Evolutionary conservation across 2,329 filamentous ascomycete genomes (phyloP).

Genomic region (Colletotrichum viniferum): DNA sequence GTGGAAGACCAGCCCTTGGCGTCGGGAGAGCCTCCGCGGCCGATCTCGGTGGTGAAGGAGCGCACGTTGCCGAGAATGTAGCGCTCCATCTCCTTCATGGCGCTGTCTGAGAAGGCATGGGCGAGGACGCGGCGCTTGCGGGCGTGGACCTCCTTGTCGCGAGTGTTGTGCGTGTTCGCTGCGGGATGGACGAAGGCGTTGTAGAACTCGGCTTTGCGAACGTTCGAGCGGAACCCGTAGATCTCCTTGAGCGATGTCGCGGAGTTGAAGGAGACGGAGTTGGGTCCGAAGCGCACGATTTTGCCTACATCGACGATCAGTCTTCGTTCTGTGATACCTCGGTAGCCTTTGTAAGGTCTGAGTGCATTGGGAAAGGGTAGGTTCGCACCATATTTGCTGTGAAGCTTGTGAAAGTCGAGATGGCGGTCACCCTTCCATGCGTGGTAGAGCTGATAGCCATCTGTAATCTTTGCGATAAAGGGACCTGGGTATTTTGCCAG

Average conservation of each 20-base stretch:
- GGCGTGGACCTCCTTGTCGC: slow-evolving; percentile 71
- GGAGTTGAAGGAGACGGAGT: slow-evolving; percentile 79
- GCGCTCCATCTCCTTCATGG: slow-evolving; percentile 70
- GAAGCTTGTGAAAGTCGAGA: slow-evolving; percentile 72
- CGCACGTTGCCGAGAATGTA: slow-evolving; percentile 70
- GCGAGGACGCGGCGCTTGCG: slow-evolving; percentile 74
- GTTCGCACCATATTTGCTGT: slow-evolving; percentile 69
- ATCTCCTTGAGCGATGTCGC: slow-evolving; percentile 69
- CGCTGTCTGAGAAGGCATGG: slow-evolving; percentile 72
- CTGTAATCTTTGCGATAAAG: slow-evolving; percentile 65
- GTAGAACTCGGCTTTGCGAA: slow-evolving; percentile 75
- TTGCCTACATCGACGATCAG: slow-evolving; percentile 44
- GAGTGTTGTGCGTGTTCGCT: slow-evolving; percentile 74
- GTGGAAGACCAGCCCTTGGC: slow-evolving; percentile 61
- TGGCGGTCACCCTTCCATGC: slow-evolving; percentile 78
- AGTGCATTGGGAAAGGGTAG: rapidly evolving
- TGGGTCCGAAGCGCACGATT: slow-evolving; percentile 80
- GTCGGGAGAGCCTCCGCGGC: slow-evolving; percentile 39
- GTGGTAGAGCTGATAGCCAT: slow-evolving; percentile 72
- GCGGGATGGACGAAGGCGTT: slow-evolving; percentile 73
- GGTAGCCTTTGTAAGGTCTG: not conserved
- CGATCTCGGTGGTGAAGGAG: slow-evolving; percentile 67
- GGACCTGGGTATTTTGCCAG: slow-evolving; percentile 70
- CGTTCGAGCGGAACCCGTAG: slow-evolving; percentile 67
- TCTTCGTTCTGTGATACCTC: not conserved